Evolutionary conservation across 2,329 filamentous ascomycete species (phyloP), one percentile per base, ranked within the genome.

Genomic region (Dactylonectria macrodidyma): DNA sequence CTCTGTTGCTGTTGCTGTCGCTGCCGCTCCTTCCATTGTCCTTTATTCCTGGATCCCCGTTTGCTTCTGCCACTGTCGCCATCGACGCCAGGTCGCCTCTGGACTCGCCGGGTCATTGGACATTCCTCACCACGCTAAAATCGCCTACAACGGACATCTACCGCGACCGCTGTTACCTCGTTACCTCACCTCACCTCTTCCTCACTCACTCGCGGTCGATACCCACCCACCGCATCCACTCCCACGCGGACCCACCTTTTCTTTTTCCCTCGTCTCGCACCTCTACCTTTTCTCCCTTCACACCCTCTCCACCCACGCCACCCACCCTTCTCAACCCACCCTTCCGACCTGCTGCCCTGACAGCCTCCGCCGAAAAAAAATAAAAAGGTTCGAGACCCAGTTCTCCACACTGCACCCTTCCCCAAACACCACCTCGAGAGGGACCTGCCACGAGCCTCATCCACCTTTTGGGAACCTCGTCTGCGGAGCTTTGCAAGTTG

Each of bases 371-470:
- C 71, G 71, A 75, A 75, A 80, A 80, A 78, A 80, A 80, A 78
- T 81, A 82, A 82, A 82, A 82, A 82, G 79, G 77, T 79, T 78
- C 78, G 74, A 81, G 81, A 81, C 78, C 81, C 81, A 79, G 76
- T 82, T 84, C 82, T 82, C 83, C 83, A 84, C 83, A 81, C 79
- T 78, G 76, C 81, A 81, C 79, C 81, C 81, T 84, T 80, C 82
- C 82, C 82, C 81, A 80, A 83, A 80, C 81, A 83, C 80, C 80
- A 78, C 75, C 76, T 82, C 80, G 79, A 77, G 79, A 80, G 79
- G 79, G 76, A 78, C 78, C 77, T 80, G 74, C 76, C 75, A 78
- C 77, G 77, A 81, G 79, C 81, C 78, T 81, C 81, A 82, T 80
- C 78, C 79, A 80, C 80, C 77, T 77, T 71, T 69, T 71, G 75